phyloP scores from a whole-genome alignment of 2,329 filamentous ascomycete species.

The Alternaria gansuensis region DNA sequence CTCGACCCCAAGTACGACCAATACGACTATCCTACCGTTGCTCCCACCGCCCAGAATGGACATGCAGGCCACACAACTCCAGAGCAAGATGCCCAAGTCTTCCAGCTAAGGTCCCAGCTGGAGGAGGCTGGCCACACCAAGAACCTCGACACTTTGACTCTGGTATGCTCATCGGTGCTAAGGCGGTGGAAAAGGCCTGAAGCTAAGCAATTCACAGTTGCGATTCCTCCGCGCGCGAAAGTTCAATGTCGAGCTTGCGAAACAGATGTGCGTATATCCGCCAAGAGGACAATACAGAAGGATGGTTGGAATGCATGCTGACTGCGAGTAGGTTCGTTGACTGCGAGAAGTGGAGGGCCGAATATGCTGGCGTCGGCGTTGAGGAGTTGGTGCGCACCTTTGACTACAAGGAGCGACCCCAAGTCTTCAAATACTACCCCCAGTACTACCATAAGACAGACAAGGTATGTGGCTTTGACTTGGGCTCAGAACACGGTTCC shows the following conservation, averaged over 20 bases:
- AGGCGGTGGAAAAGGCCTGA: background rate
- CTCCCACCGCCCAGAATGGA: slow-evolving; percentile 74
- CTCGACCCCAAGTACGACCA: slow-evolving; percentile 92
- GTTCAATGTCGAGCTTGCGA: slow-evolving; percentile 84
- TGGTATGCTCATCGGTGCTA: slow-evolving; percentile 66
- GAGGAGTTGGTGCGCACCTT: slow-evolving; percentile 82
- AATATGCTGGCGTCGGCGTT: slow-evolving; percentile 72
- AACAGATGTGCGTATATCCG: slow-evolving; percentile 77
- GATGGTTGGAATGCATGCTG: slow-evolving; percentile 22
- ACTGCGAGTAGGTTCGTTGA: slow-evolving; percentile 78
- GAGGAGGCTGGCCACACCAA: slow-evolving; percentile 84
- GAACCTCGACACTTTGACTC: slow-evolving; percentile 87
- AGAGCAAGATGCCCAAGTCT: slow-evolving; percentile 87
- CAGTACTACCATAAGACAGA: slow-evolving; percentile 99
- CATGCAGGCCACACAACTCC: slow-evolving; percentile 88
- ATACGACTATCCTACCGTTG: slow-evolving; percentile 89
- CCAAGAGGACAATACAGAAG: background rate
- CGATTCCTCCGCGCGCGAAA: slow-evolving; percentile 94
- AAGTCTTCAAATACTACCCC: slow-evolving; percentile 91
- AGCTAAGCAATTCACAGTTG: slow-evolving; percentile 63
- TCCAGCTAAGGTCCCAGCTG: slow-evolving; percentile 83
- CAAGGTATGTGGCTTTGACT: slow-evolving; percentile 61
- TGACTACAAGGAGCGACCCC: slow-evolving; percentile 83
- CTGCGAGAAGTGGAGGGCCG: slow-evolving; percentile 88
- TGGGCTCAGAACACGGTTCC: background rate